These are phyloP conservation scores for Penicillium freii DNA, from an alignment of 2,329 filamentous ascomycete species.

Conservation along the genomic window DNA sequence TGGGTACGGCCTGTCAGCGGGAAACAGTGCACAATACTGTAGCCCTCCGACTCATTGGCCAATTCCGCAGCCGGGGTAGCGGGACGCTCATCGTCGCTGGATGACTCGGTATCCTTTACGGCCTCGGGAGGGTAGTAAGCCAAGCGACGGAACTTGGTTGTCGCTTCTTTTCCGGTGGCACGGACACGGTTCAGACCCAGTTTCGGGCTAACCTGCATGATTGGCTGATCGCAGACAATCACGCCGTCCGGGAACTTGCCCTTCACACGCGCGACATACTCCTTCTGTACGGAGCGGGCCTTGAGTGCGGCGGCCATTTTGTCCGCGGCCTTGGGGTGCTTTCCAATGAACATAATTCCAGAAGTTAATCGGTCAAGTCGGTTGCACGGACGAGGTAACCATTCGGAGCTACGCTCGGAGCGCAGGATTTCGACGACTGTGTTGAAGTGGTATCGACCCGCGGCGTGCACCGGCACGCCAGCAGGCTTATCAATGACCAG, in stretches of 20 bases:
- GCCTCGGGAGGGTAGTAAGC: slow-evolving; percentile 75
- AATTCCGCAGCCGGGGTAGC: slow-evolving; percentile 36
- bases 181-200: slow-evolving; percentile 91
- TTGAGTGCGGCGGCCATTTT: slow-evolving; percentile 73
- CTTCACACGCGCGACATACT: slow-evolving; percentile 88
- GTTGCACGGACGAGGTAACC: slow-evolving; percentile 74
- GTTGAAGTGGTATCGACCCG: slow-evolving; percentile 94
- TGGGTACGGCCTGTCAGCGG: slow-evolving; percentile 93
- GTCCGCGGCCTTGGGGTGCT: slow-evolving; percentile 77
- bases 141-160: slow-evolving; percentile 85
- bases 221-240: slow-evolving; percentile 87
- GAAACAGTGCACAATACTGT: slow-evolving; percentile 91
- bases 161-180: slow-evolving; percentile 84
- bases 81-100: slow-evolving; percentile 20
- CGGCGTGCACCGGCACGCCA: slow-evolving; percentile 91
- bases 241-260: slow-evolving; percentile 91
- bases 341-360: slow-evolving; percentile 97
- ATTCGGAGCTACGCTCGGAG: slow-evolving; percentile 62
- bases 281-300: slow-evolving; percentile 81
- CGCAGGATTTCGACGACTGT: slow-evolving; percentile 91
- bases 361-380: slow-evolving; percentile 91
- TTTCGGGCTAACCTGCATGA: slow-evolving; percentile 91
- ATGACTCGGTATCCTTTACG: slow-evolving; percentile 25
- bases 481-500: slow-evolving; percentile 97
- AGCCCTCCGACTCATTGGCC: slow-evolving; percentile 61